Evolutionary conservation across 257 asterid genomes (phyloP).

Genomic region (Prunella vulgaris): DNA sequence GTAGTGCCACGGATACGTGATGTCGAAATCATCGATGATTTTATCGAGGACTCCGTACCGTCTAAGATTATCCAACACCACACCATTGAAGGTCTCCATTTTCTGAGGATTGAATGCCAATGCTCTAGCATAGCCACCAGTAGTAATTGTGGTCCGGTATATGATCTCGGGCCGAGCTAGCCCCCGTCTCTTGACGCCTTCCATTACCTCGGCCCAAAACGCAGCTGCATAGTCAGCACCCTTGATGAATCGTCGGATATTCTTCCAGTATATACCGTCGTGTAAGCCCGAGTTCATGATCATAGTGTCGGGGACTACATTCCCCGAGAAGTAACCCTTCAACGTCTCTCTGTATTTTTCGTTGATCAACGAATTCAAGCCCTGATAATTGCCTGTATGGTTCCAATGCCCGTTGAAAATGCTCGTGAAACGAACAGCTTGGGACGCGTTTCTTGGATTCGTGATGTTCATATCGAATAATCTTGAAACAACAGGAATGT

Average conservation of each 20-base stretch:
- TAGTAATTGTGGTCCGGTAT: slow-evolving; percentile 70
- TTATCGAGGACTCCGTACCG: slow-evolving; percentile 35
- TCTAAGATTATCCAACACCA: slow-evolving; percentile 68
- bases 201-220: slow-evolving; percentile 64
- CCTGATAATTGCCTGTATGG: slow-evolving; percentile 52
- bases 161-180: slow-evolving; percentile 45
- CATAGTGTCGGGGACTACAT: slow-evolving; percentile 58
- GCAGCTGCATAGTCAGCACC: slow-evolving; percentile 57
- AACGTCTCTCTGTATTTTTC: slow-evolving; percentile 41
- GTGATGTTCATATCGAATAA: slow-evolving; percentile 63
- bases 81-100: slow-evolving; percentile 89
- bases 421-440: slow-evolving; percentile 59
- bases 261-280: slow-evolving; percentile 70
- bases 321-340: slow-evolving; percentile 42
- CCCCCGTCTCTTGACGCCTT: slow-evolving; percentile 38
- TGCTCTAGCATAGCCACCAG: slow-evolving; percentile 67
- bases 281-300: slow-evolving; percentile 92
- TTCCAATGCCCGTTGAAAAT: slow-evolving; percentile 80
- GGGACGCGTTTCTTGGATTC: slow-evolving; percentile 59
- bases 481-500: slow-evolving; percentile 42
- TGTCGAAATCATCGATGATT: slow-evolving; percentile 71
- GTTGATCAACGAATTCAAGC: slow-evolving; percentile 51
- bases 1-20: slow-evolving; percentile 92
- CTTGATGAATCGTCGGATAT: slow-evolving; percentile 41
- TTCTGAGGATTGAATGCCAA: slow-evolving; percentile 65